These are phyloP conservation scores for Ambrosiella cleistominuta DNA, from an alignment of 2,329 filamentous ascomycete species.

Conservation along the genomic window DNA sequence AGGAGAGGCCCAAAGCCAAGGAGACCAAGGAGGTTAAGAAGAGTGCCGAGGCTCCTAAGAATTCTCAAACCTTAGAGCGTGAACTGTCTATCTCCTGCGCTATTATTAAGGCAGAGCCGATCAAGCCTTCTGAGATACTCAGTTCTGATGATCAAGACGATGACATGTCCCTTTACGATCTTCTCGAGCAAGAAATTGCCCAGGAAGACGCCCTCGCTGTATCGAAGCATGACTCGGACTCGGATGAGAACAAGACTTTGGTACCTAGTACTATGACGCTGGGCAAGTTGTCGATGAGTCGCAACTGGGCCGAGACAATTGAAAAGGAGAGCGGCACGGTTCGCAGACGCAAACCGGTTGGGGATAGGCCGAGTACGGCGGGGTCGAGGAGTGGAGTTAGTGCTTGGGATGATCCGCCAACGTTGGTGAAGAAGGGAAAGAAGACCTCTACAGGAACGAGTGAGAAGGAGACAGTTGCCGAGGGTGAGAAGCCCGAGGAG, in stretches of 20 bases:
- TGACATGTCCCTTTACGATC: not conserved
- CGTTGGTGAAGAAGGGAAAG: not conserved
- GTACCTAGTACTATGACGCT: slow-evolving; percentile 7
- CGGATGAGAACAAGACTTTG: slow-evolving; percentile 5
- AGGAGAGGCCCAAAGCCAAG: not conserved
- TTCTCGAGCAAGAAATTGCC: slow-evolving; percentile 15
- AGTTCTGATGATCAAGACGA: not conserved
- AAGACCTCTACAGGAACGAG: not conserved
- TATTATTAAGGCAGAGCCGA: not conserved
- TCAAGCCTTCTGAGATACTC: not conserved
- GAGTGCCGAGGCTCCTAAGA: not conserved
- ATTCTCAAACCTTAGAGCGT: not conserved
- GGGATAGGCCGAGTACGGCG: not conserved
- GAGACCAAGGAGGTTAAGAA: not conserved
- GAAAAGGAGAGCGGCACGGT: not conserved
- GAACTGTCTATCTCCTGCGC: not conserved
- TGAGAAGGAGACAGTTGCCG: not conserved
- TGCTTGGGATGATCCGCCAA: not conserved
- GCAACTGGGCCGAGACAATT: slow-evolving; percentile 4
- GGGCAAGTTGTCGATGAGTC: slow-evolving; percentile 5
- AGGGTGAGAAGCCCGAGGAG: not conserved
- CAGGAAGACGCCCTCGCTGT: slow-evolving; percentile 2
- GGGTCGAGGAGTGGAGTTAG: not conserved
- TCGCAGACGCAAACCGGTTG: not conserved
- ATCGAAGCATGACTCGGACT: not conserved